Evolutionary conservation across 2,329 filamentous ascomycete species (phyloP).

Genomic region (Botrytis elliptica): DNA sequence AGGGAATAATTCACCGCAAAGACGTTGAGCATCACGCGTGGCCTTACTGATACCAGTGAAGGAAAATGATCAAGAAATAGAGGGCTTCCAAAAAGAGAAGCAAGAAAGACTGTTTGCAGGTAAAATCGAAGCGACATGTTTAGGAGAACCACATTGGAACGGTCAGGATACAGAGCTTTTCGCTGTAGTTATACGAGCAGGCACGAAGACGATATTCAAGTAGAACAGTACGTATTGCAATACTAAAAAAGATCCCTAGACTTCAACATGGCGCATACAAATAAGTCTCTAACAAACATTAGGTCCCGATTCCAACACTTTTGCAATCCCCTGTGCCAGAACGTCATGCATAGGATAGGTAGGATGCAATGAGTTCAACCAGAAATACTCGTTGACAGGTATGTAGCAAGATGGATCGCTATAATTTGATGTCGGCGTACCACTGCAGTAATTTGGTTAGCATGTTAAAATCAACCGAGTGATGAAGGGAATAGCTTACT

Average conservation of each 20-base stretch:
- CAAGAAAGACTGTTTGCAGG: not conserved
- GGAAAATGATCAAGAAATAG: not conserved
- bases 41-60: not conserved
- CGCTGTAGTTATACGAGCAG: not conserved
- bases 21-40: not conserved
- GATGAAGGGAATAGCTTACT: constrained; percentile 42
- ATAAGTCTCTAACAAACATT: constrained; percentile 40
- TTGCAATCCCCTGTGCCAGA: constrained; percentile 51
- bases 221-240: not conserved
- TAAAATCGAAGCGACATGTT: not conserved
- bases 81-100: not conserved
- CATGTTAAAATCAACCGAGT: not conserved
- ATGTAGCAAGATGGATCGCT: constrained; percentile 49
- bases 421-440: constrained; percentile 46
- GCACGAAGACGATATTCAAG: not conserved
- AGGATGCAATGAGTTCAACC: constrained; percentile 63
- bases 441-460: constrained; percentile 39
- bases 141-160: not conserved
- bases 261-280: not conserved
- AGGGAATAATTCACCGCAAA: not conserved
- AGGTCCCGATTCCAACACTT: constrained; percentile 42
- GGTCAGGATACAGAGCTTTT: not conserved
- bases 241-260: not conserved
- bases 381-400: constrained; percentile 62
- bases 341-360: constrained; percentile 62